Conservation (phyloP, 2,329 filamentous ascomycete genomes). For the Arthrocladium fulminans region DNA sequence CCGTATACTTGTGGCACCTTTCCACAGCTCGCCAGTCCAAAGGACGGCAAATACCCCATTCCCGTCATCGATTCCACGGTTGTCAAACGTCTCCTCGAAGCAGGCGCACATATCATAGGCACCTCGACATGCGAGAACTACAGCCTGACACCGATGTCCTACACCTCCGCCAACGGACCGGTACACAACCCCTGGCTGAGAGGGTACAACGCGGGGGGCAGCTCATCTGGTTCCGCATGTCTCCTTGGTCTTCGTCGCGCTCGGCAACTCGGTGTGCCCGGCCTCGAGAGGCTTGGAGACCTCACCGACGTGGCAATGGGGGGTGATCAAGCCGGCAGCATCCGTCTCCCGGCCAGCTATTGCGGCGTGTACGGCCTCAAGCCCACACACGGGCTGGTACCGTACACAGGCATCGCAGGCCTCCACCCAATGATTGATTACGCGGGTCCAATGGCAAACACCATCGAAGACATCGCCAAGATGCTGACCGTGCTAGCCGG, state of each 20-base stretch:
- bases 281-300: conserved; percentile 23
- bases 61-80: conserved; percentile 31
- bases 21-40: conserved; percentile 24
- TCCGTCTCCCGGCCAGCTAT: conserved; percentile 33
- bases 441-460: conserved; percentile 38
- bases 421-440: conserved; percentile 38
- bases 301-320: conserved; percentile 31
- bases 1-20: conserved; percentile 31
- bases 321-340: conserved; percentile 34
- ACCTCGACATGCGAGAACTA: conserved; percentile 34
- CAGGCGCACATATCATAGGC: conserved; percentile 29
- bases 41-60: conserved; percentile 24
- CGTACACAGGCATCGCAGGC: conserved; percentile 41
- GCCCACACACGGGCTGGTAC: conserved; percentile 42
- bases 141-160: conserved; percentile 31
- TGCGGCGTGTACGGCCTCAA: conserved; percentile 40
- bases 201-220: conserved; percentile 30
- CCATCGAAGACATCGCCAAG: conserved; percentile 35
- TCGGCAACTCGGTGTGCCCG: conserved; percentile 13
- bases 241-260: conserved; percentile 25
- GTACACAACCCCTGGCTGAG: conserved; percentile 30
- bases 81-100: conserved; percentile 28
- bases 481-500: conserved; percentile 41
- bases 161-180: conserved; percentile 29
- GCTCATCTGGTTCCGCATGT: conserved; percentile 30